Evolutionary conservation across 192 early-diverging fungal species (phyloP), one percentile per base, ranked within the genome.

Genomic region (Globomyces pollinis-pini): DNA sequence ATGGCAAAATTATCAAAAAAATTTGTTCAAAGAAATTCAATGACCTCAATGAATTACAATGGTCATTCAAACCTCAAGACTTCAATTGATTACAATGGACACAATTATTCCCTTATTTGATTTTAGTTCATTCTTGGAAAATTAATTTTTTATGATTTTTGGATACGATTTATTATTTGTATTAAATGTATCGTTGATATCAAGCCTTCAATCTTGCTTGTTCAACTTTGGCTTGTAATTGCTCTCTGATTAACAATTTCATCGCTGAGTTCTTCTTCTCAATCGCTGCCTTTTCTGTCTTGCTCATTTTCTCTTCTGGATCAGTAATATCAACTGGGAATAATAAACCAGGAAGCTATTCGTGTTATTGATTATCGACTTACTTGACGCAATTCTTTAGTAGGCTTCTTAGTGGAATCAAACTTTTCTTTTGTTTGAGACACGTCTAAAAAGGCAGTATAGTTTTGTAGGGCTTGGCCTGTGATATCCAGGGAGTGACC

Each of bases 381-480:
- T 16, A 67, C 64, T 55, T 66, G 11, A 28, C 45, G 55, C 34
- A 84, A 51, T 12, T 73, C 64, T 21, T 78, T 74, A 6, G 81
- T 80, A 7, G 83, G 66, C 26, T 78, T 78, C 50, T 74, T 83
- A 13, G 68, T 60, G 31, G 63, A 66, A 32, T 68, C 67, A 42
- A 65, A 83, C 50, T 83, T 84, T 59, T 84, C 81, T 30, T 75
- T 81, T 24, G 74, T 73, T 21, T 60, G 52, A 53, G 79, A 77
- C 16, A 80, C 38, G 58, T 84, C 78, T 34, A 69, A 65, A 7
- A 72, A 70, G 34, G 68, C 65, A 3, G 70, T 70, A 57, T 78
- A 84, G 38, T 81, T 68, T 18, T 76, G 61, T 11, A 84, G 41
- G 8, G 82, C 82, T 29, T 75, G 68, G 15, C 75, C 73, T 1